phyloP scores from a whole-genome alignment of 352 stramenopile genomes.

The Phytophthora sojae region DNA sequence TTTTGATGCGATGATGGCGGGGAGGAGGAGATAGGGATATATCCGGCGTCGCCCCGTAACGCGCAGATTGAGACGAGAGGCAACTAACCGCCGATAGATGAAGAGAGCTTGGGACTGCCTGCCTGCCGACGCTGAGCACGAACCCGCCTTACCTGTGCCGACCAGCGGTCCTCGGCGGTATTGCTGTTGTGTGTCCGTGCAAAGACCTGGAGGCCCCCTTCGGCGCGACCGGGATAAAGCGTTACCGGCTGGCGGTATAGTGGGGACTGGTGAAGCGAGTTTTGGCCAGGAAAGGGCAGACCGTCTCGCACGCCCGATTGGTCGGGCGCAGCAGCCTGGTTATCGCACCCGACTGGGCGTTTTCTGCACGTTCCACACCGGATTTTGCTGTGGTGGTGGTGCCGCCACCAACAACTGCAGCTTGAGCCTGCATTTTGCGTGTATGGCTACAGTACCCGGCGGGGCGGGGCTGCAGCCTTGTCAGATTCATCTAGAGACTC shows the following conservation, averaged over 20 bases:
- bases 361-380: conserved; percentile 8
- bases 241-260: conserved; percentile 13
- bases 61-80: conserved; percentile 1
- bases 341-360: neutral
- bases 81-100: neutral
- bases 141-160: conserved; percentile 6
- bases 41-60: conserved; percentile 1
- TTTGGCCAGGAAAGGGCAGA: neutral
- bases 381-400: conserved; percentile 9
- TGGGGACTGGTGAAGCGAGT: conserved; percentile 2
- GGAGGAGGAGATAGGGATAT: conserved; percentile 1
- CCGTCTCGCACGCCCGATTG: conserved; percentile 7
- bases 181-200: conserved; percentile 34
- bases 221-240: too few relatives aligned
- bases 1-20: conserved; percentile 10
- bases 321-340: neutral
- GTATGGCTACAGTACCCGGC: neutral
- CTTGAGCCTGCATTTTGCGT: neutral
- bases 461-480: neutral
- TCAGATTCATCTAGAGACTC: neutral
- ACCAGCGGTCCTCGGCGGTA: conserved; percentile 29
- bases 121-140: too few relatives aligned
- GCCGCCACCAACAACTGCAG: neutral
- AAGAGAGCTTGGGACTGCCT: too few relatives aligned
- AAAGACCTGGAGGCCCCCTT: conserved; percentile 21